phyloP scores from a whole-genome alignment of 2,329 filamentous ascomycete genomes.

The Hypoxylon rubiginosum region DNA sequence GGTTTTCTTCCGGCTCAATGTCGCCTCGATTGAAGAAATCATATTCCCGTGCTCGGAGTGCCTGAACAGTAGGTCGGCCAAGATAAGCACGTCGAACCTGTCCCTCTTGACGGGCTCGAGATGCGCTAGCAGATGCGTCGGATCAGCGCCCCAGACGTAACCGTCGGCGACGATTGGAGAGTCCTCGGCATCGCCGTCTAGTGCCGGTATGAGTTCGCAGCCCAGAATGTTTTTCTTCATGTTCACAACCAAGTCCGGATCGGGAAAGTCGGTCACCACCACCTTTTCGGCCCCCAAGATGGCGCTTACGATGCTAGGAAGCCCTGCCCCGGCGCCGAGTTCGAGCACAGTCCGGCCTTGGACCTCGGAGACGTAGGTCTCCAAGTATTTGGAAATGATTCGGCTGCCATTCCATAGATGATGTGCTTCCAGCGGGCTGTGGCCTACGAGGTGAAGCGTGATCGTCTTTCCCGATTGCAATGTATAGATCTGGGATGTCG shows the following conservation, averaged over 20 bases:
- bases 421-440: slow-evolving; percentile 91
- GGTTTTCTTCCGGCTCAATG: slow-evolving; percentile 67
- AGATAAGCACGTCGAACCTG: slow-evolving; percentile 83
- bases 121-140: slow-evolving; percentile 68
- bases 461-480: slow-evolving; percentile 75
- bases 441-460: slow-evolving; percentile 83
- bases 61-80: slow-evolving; percentile 92
- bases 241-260: slow-evolving; percentile 84
- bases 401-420: slow-evolving; percentile 92
- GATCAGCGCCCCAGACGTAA: slow-evolving; percentile 85
- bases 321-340: slow-evolving; percentile 87
- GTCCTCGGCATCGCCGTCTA: slow-evolving; percentile 45
- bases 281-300: slow-evolving; percentile 77
- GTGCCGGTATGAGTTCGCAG: slow-evolving; percentile 58
- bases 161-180: slow-evolving; percentile 71
- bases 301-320: slow-evolving; percentile 84
- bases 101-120: slow-evolving; percentile 58
- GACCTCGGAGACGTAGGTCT: slow-evolving; percentile 76
- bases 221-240: slow-evolving; percentile 81
- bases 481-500: slow-evolving; percentile 79
- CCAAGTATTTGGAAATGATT: slow-evolving; percentile 82
- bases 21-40: slow-evolving; percentile 76
- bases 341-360: slow-evolving; percentile 80
- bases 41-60: slow-evolving; percentile 88
- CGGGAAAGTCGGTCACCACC: slow-evolving; percentile 91